Conservation (phyloP, 495 filamentous ascomycete genomes). For the Lasiosphaeria ovina region DNA sequence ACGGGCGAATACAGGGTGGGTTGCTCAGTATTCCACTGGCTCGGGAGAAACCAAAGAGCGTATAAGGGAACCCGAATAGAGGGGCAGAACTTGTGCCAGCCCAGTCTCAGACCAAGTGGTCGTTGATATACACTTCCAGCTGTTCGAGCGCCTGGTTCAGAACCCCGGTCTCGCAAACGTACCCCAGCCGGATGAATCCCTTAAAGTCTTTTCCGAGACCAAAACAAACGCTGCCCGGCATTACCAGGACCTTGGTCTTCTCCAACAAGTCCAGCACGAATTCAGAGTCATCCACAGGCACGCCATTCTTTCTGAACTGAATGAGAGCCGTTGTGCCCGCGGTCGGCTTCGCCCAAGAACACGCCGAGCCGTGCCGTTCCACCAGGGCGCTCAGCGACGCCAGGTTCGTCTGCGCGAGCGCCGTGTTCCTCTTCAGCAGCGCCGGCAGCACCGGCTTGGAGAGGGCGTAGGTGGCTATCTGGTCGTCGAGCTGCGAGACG, state of each 20-base stretch:
- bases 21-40: too few species aligned
- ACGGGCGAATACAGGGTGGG: too few species aligned
- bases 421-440: slow-evolving; percentile 66
- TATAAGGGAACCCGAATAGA: too few species aligned
- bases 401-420: slow-evolving; percentile 69
- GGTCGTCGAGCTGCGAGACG: slow-evolving; percentile 79
- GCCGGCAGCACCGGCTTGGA: slow-evolving; percentile 59
- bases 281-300: slow-evolving; percentile 64
- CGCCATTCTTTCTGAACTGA: slow-evolving; percentile 62
- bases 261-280: slow-evolving; percentile 71
- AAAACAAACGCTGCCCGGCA: slow-evolving; percentile 76
- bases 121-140: slow-evolving; percentile 58
- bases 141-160: slow-evolving; percentile 64
- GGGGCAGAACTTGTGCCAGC: not conserved
- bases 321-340: slow-evolving; percentile 84
- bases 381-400: slow-evolving; percentile 67
- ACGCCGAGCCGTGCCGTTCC: slow-evolving; percentile 58
- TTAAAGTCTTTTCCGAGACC: slow-evolving; percentile 65
- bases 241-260: slow-evolving; percentile 73
- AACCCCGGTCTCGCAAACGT: slow-evolving; percentile 68
- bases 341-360: slow-evolving; percentile 70
- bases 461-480: slow-evolving; percentile 73
- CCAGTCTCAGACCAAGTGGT: not conserved
- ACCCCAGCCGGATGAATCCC: slow-evolving; percentile 80
- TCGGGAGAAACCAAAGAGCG: too few species aligned